Percentiles rank a stretch among this genome's conserved stretches.
Conservation (phyloP, 495 filamentous ascomycete genomes). For the Opeltia flavorubescens region DNA sequence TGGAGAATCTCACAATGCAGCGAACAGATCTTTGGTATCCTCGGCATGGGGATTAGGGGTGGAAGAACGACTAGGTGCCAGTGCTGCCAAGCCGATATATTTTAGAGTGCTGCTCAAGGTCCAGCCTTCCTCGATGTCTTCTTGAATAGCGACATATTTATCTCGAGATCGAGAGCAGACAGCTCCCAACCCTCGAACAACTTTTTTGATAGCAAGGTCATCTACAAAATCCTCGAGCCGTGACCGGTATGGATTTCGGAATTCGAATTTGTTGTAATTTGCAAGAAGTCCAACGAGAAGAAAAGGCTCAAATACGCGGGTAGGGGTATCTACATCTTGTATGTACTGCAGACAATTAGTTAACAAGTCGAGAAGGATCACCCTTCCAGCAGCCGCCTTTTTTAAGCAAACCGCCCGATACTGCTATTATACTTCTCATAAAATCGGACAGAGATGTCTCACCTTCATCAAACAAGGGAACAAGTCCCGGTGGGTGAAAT, state of each 20-base stretch:
- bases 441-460: slow-evolving; percentile 11
- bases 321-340: slow-evolving; percentile 57
- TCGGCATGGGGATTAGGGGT: slow-evolving; percentile 47
- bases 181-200: slow-evolving; percentile 58
- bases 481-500: slow-evolving; percentile 88
- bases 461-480: slow-evolving; percentile 95
- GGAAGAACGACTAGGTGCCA: slow-evolving; percentile 50
- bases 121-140: slow-evolving; percentile 89
- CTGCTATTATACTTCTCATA: too few species aligned
- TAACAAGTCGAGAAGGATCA: not conserved
- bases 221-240: slow-evolving; percentile 98
- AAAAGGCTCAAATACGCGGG: slow-evolving; percentile 58
- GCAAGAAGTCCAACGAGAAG: slow-evolving; percentile 75
- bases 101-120: slow-evolving; percentile 60
- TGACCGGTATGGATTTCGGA: slow-evolving; percentile 90
- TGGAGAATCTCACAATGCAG: slow-evolving; percentile 45
- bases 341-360: slow-evolving; percentile 53
- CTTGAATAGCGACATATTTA: slow-evolving; percentile 76
- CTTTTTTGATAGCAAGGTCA: slow-evolving; percentile 69
- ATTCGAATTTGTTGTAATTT: slow-evolving; percentile 99
- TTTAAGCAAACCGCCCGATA: not conserved
- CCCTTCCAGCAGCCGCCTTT: not conserved
- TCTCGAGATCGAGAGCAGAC: slow-evolving; percentile 51
- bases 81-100: slow-evolving; percentile 70
- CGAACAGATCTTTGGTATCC: slow-evolving; percentile 65